Evolutionary conservation across 305 asterid species (phyloP), one percentile per base, ranked within the genome.

Genomic region (Caryopteris hybrid): DNA sequence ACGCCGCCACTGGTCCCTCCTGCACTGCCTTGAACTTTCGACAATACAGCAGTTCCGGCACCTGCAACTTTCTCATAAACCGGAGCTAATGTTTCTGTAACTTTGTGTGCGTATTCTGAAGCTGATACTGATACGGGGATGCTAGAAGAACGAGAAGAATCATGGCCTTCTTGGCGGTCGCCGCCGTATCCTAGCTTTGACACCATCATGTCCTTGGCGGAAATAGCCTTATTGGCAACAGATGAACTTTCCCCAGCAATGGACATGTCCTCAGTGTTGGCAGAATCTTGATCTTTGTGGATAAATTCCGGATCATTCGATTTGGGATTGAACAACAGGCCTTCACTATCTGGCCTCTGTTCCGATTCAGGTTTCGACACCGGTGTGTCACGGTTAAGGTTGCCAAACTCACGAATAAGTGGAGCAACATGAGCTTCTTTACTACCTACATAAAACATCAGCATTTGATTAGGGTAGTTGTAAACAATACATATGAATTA

Each of bases 181-280:
- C 74, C 78, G 3, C 81, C 78, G 5, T 79, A 80, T 5, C 91
- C 91, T 1, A 87, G 74, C 75, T 83, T 87, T 0, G 80, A 77
- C 1, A 81, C 81, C 0, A 82, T 85, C 0, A 46, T 65, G 3
- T 80, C 79, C 60, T 82, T 82, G 13, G 86, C 83, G 0, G 81
- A 61, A 2, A 69, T 31, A 3, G 88, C 85, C 14, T 57, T 80
- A n/a, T 39, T 77, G 0, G 82, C 68, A 23, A 77, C 47, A 0
- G 75, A 60, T n/a, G 87, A 58, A n/a, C 74, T 8, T 53, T 76
- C 82, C n/a, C 69, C 87, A 0, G 80, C 61, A 4, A 65, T n/a
- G 3, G 87, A 80, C 6, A 41, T 25, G 70, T 79, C 73, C 16
- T 78, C 74, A 0, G 69, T 61, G 10, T 46, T 51, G 69, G 64